A percentile compares a stretch with the other conserved stretches of the same genome.
Evolutionary conservation across 148 eudicot genomes (phyloP).

Genomic region (Cornus florida): DNA sequence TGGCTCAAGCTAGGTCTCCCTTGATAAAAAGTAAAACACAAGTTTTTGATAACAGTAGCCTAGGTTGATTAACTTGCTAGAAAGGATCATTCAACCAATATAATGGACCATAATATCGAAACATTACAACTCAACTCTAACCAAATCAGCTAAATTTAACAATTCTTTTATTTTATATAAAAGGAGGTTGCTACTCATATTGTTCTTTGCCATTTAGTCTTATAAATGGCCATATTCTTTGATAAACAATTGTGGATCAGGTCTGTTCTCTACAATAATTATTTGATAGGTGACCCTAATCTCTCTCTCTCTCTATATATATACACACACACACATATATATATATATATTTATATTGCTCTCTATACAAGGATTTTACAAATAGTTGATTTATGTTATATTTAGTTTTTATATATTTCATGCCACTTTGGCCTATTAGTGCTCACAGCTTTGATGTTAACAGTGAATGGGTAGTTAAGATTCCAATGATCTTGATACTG

Average conservation of each 20-base stretch:
- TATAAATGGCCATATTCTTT: not conserved
- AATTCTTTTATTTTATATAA: not conserved
- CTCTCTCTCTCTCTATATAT: not conserved
- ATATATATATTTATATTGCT: not conserved
- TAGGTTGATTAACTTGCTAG: no score
- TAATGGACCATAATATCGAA: no score
- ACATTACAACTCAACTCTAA: not conserved
- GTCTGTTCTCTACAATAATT: not conserved
- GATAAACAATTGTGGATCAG: not conserved
- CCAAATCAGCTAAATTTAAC: not conserved
- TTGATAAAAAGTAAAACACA: no score
- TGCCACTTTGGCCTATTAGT: constrained; percentile 2
- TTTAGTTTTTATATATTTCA: constrained; percentile 4
- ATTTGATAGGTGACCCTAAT: not conserved
- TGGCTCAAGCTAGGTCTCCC: no score
- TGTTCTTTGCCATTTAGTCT: not conserved
- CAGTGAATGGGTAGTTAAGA: constrained; percentile 92
- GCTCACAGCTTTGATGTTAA: constrained; percentile 18
- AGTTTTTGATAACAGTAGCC: no score
- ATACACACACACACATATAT: no score
- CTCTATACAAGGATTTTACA: not conserved
- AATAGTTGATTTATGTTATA: constrained; percentile 1
- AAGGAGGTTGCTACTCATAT: not conserved
- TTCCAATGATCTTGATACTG: constrained; percentile 75
- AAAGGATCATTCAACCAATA: no score